phyloP scores from a whole-genome alignment of 345 rosid genomes.

The Eucalyptus tenuipes region DNA sequence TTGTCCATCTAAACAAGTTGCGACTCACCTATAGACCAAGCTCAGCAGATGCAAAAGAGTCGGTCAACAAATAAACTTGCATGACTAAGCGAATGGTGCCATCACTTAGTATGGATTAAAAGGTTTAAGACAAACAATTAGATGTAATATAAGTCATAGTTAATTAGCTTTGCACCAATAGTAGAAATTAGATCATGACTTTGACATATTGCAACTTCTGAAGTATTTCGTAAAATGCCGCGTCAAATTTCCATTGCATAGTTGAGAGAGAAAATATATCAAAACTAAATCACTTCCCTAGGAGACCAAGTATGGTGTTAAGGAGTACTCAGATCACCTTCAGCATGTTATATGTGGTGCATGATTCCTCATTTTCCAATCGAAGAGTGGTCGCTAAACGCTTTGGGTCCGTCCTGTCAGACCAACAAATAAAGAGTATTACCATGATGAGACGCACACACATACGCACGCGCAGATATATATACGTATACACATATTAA shows the following conservation, averaged over 20 bases:
- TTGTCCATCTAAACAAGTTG: constrained; percentile 87
- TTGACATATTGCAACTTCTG: neutral
- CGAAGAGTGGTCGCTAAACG: constrained; percentile 51
- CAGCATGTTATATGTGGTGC: constrained; percentile 95
- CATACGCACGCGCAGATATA: neutral
- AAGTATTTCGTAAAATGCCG: neutral
- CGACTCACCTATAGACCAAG: constrained; percentile 58
- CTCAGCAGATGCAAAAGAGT: neutral
- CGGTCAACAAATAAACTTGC: neutral
- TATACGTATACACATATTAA: neutral
- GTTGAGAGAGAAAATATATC: neutral
- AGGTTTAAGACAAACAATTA: neutral
- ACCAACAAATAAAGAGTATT: neutral
- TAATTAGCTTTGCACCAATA: neutral
- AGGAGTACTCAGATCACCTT: constrained; percentile 27
- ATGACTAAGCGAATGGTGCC: neutral
- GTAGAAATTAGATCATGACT: neutral
- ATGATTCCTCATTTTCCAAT: constrained; percentile 83
- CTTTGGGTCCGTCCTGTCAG: constrained; percentile 71
- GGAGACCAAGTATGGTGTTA: neutral
- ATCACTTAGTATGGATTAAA: neutral
- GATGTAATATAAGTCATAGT: neutral
- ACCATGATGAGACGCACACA: neutral
- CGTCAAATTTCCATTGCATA: neutral
- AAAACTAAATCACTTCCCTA: neutral